Conservation (phyloP, 2,329 filamentous ascomycete genomes). For the Diplodia seriata region DNA sequence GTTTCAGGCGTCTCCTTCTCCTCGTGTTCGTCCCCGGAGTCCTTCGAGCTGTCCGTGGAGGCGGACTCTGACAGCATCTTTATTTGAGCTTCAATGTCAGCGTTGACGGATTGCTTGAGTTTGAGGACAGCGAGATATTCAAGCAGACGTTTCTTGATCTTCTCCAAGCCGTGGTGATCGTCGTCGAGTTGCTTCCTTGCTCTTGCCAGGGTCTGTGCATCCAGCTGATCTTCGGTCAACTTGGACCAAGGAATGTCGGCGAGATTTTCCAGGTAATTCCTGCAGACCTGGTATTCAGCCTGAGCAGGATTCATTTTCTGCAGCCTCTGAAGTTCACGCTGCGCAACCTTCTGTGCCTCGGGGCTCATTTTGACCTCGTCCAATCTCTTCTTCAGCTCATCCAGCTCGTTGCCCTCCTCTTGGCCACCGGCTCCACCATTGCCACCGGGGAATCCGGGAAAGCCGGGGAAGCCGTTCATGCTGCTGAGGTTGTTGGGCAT, state of each 20-base stretch:
- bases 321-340: slow-evolving; percentile 84
- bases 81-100: slow-evolving; percentile 81
- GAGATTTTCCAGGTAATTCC: slow-evolving; percentile 92
- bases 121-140: slow-evolving; percentile 97
- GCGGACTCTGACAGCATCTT: slow-evolving; percentile 58
- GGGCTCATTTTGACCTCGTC: slow-evolving; percentile 80
- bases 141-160: slow-evolving; percentile 93
- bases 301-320: slow-evolving; percentile 97
- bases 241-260: slow-evolving; percentile 92
- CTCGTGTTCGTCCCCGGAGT: slow-evolving; percentile 40
- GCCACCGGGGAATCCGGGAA: slow-evolving; percentile 53
- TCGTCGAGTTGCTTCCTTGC: slow-evolving; percentile 92
- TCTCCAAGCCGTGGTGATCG: slow-evolving; percentile 95
- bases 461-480: slow-evolving; percentile 40
- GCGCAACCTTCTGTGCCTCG: slow-evolving; percentile 88
- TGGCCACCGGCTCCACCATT: slow-evolving; percentile 66
- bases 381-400: slow-evolving; percentile 88
- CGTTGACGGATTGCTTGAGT: slow-evolving; percentile 89
- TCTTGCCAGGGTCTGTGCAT: slow-evolving; percentile 75
- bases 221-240: slow-evolving; percentile 83
- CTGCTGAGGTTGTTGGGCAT: slow-evolving; percentile 35
- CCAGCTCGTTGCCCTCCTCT: slow-evolving; percentile 86
- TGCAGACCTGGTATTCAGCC: slow-evolving; percentile 91
- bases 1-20: slow-evolving; percentile 61
- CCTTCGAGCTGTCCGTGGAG: slow-evolving; percentile 34